Percentiles rank a stretch among this genome's conserved stretches.
These are phyloP conservation scores for Carallia pectinifolia DNA, from an alignment of 345 rosid genomes.

Conservation along the genomic window DNA sequence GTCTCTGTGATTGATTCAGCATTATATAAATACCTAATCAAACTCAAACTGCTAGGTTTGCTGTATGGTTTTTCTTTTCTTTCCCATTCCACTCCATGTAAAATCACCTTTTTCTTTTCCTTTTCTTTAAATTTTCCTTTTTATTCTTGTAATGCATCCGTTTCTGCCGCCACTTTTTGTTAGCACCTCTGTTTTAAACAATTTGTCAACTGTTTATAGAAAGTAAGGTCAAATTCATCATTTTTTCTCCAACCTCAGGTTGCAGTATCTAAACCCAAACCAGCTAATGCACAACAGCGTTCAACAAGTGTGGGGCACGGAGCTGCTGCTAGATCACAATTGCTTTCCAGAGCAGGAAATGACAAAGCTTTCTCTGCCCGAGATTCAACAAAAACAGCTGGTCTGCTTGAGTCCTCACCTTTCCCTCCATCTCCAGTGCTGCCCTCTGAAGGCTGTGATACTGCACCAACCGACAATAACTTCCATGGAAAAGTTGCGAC, in stretches of 20 bases:
- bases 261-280: constrained; percentile 22
- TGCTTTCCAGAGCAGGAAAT: constrained; percentile 30
- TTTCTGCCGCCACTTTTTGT: neutral
- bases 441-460: constrained; percentile 19
- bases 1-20: too few relatives aligned
- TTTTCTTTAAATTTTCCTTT: too few relatives aligned
- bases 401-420: constrained; percentile 15
- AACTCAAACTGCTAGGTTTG: too few relatives aligned
- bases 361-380: constrained; percentile 13
- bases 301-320: constrained; percentile 28
- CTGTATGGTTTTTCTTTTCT: too few relatives aligned
- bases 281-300: constrained; percentile 21
- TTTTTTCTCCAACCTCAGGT: constrained; percentile 25
- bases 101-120: too few relatives aligned
- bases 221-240: neutral
- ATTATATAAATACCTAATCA: too few relatives aligned
- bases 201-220: neutral
- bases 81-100: too few relatives aligned
- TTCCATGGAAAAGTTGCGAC: constrained; percentile 12
- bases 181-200: neutral
- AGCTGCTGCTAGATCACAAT: constrained; percentile 19
- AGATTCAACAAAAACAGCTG: constrained; percentile 6
- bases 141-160: too few relatives aligned
- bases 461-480: constrained; percentile 13
- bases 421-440: constrained; percentile 14